These are phyloP conservation scores for Strigomonas oncopelti DNA, from an alignment of 208 protist species.

Conservation along the genomic window DNA sequence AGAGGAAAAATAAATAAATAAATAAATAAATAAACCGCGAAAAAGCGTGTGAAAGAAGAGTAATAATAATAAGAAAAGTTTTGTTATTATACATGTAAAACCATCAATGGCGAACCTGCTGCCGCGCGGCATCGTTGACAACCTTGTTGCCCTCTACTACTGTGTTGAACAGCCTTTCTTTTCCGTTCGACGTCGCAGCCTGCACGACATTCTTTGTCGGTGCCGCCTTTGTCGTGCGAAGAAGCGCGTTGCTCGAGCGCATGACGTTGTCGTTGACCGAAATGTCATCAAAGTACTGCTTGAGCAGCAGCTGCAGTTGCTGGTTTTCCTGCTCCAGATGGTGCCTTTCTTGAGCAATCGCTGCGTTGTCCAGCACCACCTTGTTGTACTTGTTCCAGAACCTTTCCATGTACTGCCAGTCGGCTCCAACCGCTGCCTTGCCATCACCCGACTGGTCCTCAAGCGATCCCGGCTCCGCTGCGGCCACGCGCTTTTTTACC, in stretches of 20 bases:
- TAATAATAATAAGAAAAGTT: background rate
- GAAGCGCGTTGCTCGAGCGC: constrained; percentile 52
- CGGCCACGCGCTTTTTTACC: constrained; percentile 45
- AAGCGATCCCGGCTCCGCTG: constrained; percentile 25
- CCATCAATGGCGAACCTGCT: background rate
- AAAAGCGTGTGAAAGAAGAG: background rate
- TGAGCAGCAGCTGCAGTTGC: constrained; percentile 85
- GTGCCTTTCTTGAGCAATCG: constrained; percentile 86
- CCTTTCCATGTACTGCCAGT: constrained; percentile 90
- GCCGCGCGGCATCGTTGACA: constrained; percentile 54
- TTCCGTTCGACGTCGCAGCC: constrained; percentile 18
- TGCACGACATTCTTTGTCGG: constrained; percentile 64
- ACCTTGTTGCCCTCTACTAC: constrained; percentile 85
- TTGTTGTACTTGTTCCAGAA: constrained; percentile 96
- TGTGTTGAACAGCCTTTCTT: constrained; percentile 38
- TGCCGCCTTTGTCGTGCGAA: constrained; percentile 29
- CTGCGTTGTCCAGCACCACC: constrained; percentile 92
- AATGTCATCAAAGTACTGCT: constrained; percentile 95
- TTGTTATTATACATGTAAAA: background rate
- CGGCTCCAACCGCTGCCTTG: constrained; percentile 36
- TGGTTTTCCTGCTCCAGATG: constrained; percentile 89
- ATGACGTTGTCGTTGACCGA: constrained; percentile 92
- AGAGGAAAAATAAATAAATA: constrained; percentile 12
- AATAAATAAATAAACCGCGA: constrained; percentile 6
- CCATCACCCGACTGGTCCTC: constrained; percentile 19